Conservation (phyloP, 73 alveolate genomes). For the Paramecium bursaria region DNA sequence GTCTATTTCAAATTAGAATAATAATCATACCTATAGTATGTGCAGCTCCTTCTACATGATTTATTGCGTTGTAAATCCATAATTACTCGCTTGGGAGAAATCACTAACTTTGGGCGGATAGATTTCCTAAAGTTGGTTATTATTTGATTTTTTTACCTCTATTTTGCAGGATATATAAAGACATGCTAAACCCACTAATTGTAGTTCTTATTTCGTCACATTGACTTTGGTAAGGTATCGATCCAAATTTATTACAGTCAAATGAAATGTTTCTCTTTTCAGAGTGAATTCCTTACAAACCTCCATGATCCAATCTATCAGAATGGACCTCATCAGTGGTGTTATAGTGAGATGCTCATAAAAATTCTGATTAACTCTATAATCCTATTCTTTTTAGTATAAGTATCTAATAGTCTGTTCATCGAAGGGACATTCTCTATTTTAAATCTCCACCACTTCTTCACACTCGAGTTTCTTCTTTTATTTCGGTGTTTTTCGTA, state of each 20-base stretch:
- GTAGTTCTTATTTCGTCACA: conserved; percentile 78
- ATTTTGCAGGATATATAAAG: conserved; percentile 91
- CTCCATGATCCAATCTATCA: conserved; percentile 98
- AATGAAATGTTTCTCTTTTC: conserved; percentile 89
- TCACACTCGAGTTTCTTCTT: conserved; percentile 36
- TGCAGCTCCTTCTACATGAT: conserved; percentile 58
- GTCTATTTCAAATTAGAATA: too few species aligned
- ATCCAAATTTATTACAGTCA: conserved; percentile 83
- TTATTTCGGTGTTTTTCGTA: conserved; percentile 31
- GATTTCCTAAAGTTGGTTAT: conserved; percentile 68
- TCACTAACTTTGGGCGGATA: conserved; percentile 80
- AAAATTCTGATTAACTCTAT: conserved; percentile 16
- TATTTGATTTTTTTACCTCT: conserved; percentile 71
- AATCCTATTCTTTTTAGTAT: conserved; percentile 33
- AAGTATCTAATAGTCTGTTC: conserved; percentile 2
- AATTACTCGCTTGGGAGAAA: conserved; percentile 79
- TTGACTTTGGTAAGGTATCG: conserved; percentile 76
- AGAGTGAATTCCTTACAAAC: conserved; percentile 91
- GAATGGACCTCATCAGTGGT: conserved; percentile 84
- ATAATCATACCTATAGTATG: too few species aligned
- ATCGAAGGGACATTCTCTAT: conserved; percentile 22
- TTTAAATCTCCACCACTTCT: conserved; percentile 18
- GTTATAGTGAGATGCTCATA: conserved; percentile 70
- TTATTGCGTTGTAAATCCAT: conserved; percentile 73
- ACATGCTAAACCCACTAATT: conserved; percentile 89